A percentile compares a stretch with the other conserved stretches of the same genome.
Evolutionary conservation across 257 asterid species (phyloP).

Genomic region (Craterostigma plantagineum): DNA sequence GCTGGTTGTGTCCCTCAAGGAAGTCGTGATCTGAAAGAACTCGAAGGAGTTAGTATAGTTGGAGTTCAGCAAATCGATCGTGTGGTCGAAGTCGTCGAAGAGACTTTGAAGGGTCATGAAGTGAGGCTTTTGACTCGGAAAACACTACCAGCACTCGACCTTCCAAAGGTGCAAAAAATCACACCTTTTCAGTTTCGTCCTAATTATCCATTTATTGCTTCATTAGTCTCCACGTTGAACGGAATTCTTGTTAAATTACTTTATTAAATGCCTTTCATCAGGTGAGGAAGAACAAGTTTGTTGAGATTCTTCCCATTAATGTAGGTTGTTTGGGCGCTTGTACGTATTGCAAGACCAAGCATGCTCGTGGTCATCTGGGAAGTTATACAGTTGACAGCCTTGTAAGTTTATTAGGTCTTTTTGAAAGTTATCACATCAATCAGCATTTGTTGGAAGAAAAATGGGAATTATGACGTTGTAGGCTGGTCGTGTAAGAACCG

Average conservation of each 20-base stretch:
- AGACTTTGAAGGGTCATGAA: conserved; percentile 94
- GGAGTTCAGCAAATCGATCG: conserved; percentile 99
- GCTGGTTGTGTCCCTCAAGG: conserved; percentile 99
- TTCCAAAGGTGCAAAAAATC: conserved; percentile 45
- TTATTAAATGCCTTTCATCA: conserved; percentile 14
- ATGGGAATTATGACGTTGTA: conserved; percentile 10
- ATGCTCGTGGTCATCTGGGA: conserved; percentile 99
- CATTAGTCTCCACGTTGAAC: too few relatives aligned
- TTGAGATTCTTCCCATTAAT: conserved; percentile 96
- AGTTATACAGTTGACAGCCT: conserved; percentile 92
- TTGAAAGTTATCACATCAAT: too few relatives aligned
- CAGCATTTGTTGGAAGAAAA: not conserved
- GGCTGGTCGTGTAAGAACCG: conserved; percentile 78
- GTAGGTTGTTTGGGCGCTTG: conserved; percentile 99
- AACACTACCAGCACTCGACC: conserved; percentile 89
- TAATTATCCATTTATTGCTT: not conserved
- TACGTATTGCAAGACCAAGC: conserved; percentile 99
- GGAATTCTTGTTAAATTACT: too few relatives aligned
- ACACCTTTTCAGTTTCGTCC: conserved; percentile 1
- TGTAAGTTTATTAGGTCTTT: conserved; percentile 22
- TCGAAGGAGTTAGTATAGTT: conserved; percentile 90
- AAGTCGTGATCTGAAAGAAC: conserved; percentile 81
- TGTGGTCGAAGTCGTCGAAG: conserved; percentile 95
- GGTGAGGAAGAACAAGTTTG: conserved; percentile 90
- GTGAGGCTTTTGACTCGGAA: conserved; percentile 84